Evolutionary conservation across 495 filamentous ascomycete species (phyloP).

Genomic region (Trichocladium antarcticum): DNA sequence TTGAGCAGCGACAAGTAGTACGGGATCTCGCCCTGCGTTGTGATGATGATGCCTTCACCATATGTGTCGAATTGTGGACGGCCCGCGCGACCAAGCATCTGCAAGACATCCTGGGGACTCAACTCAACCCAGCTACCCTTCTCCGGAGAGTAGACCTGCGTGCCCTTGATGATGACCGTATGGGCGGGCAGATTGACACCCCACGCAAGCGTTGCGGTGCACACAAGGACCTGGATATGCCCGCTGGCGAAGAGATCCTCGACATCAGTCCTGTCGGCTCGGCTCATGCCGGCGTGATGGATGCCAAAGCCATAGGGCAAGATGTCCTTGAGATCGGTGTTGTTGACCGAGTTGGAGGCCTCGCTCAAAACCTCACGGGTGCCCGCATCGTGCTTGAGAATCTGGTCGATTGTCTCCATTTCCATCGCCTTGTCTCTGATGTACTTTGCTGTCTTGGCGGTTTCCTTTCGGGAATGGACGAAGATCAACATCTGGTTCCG

Average conservation of each 20-base stretch:
- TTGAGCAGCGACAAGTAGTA: slow-evolving; percentile 96
- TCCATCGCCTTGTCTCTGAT: slow-evolving; percentile 93
- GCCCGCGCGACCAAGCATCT: slow-evolving; percentile 97
- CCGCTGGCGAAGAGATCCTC: slow-evolving; percentile 90
- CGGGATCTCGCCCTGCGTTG: slow-evolving; percentile 83
- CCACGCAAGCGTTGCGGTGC: slow-evolving; percentile 92
- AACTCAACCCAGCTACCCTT: slow-evolving; percentile 98
- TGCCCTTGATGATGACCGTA: slow-evolving; percentile 95
- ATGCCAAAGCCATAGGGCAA: slow-evolving; percentile 95
- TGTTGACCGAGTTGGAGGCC: slow-evolving; percentile 71
- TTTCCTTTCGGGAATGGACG: slow-evolving; percentile 96
- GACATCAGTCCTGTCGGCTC: slow-evolving; percentile 84
- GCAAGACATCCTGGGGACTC: slow-evolving; percentile 92
- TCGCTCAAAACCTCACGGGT: slow-evolving; percentile 78
- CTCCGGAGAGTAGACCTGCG: slow-evolving; percentile 94
- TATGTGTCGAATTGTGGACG: slow-evolving; percentile 95
- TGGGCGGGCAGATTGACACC: slow-evolving; percentile 92
- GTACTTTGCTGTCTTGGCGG: slow-evolving; percentile 91
- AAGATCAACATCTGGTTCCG: slow-evolving; percentile 98
- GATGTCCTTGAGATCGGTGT: slow-evolving; percentile 85
- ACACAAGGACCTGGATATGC: slow-evolving; percentile 87
- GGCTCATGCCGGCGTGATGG: slow-evolving; percentile 93
- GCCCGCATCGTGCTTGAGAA: slow-evolving; percentile 84
- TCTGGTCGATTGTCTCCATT: slow-evolving; percentile 91
- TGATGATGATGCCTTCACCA: slow-evolving; percentile 98